phyloP scores from a whole-genome alignment of 1,284 basidiomycete genomes.

The Vanrija sp. region DNA sequence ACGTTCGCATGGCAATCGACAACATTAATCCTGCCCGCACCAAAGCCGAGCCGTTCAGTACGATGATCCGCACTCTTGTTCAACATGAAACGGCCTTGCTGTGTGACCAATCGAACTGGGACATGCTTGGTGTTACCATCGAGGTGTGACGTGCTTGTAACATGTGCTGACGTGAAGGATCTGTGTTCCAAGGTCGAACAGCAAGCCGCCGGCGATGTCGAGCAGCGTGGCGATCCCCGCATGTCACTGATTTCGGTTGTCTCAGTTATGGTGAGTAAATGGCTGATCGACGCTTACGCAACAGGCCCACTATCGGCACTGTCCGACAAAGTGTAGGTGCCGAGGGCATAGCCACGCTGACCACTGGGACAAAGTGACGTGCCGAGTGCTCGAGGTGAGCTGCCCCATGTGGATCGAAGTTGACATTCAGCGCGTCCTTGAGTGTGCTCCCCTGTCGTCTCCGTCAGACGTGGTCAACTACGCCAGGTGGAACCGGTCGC shows the following conservation, averaged over 20 bases:
- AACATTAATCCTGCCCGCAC: not conserved
- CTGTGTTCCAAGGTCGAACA: not conserved
- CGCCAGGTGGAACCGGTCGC: constrained; percentile 7
- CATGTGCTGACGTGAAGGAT: not conserved
- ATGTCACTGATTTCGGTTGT: too few species aligned
- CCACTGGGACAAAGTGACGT: not conserved
- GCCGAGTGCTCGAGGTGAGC: constrained; percentile 1
- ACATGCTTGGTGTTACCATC: not conserved
- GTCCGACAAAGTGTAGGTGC: not conserved
- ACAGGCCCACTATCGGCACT: not conserved
- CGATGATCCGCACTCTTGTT: not conserved
- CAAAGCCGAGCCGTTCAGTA: not conserved
- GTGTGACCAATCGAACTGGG: constrained; percentile 11
- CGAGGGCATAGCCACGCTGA: not conserved
- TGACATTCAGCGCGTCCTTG: constrained; percentile 2
- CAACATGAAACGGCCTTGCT: constrained; percentile 6
- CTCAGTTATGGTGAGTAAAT: too few species aligned
- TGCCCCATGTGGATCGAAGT: not conserved
- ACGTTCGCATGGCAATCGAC: not conserved
- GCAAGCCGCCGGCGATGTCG: too few species aligned
- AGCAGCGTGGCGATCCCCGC: not conserved
- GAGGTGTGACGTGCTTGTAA: not conserved
- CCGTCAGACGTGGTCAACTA: not conserved
- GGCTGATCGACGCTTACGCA: not conserved
- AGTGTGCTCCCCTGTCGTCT: not conserved